Evolutionary conservation across 441 rosid species (phyloP).

Genomic region (Pelargonium australe): DNA sequence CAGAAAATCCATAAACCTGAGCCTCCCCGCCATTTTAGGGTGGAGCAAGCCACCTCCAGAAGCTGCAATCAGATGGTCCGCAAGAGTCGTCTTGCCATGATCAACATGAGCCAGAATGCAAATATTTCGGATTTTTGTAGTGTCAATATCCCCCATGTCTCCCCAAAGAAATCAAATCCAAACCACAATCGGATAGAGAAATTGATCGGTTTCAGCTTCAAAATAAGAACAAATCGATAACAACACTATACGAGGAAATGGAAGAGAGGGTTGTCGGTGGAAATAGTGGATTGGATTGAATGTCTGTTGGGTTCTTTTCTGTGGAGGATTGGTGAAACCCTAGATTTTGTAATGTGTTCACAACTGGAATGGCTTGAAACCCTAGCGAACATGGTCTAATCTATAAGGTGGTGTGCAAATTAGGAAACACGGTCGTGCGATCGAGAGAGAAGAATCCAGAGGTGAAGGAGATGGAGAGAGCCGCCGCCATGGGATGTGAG

Average conservation of each 20-base stretch:
- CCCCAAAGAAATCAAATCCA: too few species aligned
- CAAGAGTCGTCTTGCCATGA: slow-evolving; percentile 93
- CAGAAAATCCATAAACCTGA: slow-evolving; percentile 82
- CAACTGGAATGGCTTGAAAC: too few species aligned
- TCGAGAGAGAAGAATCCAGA: too few species aligned
- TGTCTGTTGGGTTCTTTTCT: slow-evolving; percentile 21
- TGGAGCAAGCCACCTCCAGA: slow-evolving; percentile 76
- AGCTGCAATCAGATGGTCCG: slow-evolving; percentile 84
- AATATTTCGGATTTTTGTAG: slow-evolving; percentile 54
- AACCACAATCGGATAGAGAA: not conserved
- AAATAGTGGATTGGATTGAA: not conserved
- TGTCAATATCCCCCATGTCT: slow-evolving; percentile 47
- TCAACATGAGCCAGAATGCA: slow-evolving; percentile 92
- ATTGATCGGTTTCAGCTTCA: too few species aligned
- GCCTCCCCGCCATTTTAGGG: slow-evolving; percentile 83
- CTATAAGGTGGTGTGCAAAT: too few species aligned
- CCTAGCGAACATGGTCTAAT: too few species aligned
- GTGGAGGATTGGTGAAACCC: slow-evolving; percentile 17
- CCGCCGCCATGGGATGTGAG: too few species aligned
- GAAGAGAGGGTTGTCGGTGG: not conserved
- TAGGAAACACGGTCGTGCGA: too few species aligned
- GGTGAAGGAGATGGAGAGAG: too few species aligned
- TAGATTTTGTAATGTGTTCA: not conserved
- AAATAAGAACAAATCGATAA: too few species aligned
- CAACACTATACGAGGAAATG: not conserved